Evolutionary conservation across 331 rosid species (phyloP).

Genomic region (Malus hybrid): DNA sequence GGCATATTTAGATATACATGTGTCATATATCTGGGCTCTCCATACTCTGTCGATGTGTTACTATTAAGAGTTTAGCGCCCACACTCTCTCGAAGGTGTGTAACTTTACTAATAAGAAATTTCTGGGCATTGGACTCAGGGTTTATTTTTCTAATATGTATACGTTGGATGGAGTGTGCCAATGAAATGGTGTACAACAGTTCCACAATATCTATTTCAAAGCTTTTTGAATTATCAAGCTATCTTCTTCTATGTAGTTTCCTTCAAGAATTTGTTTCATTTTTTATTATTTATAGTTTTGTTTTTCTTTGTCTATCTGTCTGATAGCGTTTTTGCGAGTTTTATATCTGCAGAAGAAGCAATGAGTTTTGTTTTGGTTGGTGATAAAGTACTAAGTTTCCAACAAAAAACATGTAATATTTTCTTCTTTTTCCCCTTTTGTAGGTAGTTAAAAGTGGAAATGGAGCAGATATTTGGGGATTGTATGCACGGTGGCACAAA

Average conservation of each 20-base stretch:
- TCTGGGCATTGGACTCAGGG: neutral
- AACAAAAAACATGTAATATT: neutral
- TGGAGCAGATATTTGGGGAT: conserved; percentile 79
- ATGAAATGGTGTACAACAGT: neutral
- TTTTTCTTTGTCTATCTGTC: neutral
- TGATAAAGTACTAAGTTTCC: neutral
- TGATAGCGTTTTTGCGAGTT: neutral
- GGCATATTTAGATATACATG: neutral
- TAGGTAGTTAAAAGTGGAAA: conserved; percentile 69
- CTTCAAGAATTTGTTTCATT: neutral
- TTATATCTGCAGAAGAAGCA: neutral
- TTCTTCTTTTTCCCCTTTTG: conserved; percentile 11
- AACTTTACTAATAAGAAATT: neutral
- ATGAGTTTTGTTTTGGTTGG: neutral
- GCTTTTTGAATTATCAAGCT: neutral
- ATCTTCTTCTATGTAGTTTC: neutral
- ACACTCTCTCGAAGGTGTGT: neutral
- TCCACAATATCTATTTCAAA: neutral
- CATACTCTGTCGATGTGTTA: neutral
- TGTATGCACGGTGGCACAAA: conserved; percentile 91
- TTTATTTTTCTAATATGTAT: neutral
- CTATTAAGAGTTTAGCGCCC: neutral
- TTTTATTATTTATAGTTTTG: neutral
- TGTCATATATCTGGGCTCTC: neutral
- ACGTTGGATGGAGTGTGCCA: neutral